These are phyloP conservation scores for Candida arabinofermentans DNA, from an alignment of 805 yeast genomes.

Conservation along the genomic window DNA sequence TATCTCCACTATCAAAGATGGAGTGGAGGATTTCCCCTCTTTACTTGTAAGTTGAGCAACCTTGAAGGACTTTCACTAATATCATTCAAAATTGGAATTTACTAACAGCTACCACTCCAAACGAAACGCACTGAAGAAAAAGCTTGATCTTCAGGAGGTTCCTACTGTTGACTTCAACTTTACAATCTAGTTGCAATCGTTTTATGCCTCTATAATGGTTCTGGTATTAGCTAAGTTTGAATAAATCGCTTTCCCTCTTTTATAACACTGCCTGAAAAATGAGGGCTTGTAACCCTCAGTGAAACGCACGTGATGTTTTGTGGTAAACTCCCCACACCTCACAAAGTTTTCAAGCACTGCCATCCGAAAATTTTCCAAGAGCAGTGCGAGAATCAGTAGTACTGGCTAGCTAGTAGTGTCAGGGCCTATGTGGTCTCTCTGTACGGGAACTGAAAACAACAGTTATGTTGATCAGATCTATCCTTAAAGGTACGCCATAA, in stretches of 20 bases:
- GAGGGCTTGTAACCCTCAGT: conserved; percentile 4
- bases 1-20: conserved; percentile 7
- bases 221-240: no score
- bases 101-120: no score
- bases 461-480: neutral
- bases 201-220: no score
- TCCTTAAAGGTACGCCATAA: neutral
- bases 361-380: neutral
- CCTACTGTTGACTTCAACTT: no score
- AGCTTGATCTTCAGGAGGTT: no score
- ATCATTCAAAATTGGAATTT: no score
- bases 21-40: conserved; percentile 4
- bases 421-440: neutral
- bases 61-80: no score
- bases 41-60: conserved; percentile 3
- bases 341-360: conserved; percentile 6
- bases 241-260: no score
- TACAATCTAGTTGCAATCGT: no score
- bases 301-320: conserved; percentile 7
- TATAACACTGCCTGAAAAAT: no score
- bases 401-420: no score
- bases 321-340: neutral
- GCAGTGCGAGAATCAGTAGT: neutral
- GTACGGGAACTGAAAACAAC: neutral
- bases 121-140: no score